These are phyloP conservation scores for Epithemia pelagica DNA, from an alignment of 108 stramenopile genomes.

Conservation along the genomic window DNA sequence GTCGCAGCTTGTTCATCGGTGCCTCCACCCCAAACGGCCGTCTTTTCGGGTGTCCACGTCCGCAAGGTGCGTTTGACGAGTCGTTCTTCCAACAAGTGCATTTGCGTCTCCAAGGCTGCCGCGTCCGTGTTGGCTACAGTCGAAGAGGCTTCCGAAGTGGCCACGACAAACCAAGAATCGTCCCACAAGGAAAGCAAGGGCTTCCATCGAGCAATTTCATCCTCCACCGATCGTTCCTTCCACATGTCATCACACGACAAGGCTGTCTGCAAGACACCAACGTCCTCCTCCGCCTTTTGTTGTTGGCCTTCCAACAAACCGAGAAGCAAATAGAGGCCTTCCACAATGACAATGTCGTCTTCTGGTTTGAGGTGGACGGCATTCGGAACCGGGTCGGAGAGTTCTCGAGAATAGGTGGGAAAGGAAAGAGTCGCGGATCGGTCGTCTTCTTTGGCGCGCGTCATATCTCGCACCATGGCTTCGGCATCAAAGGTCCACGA, in stretches of 20 bases:
- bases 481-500: slow-evolving; percentile 67
- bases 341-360: slow-evolving; percentile 50
- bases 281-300: not conserved
- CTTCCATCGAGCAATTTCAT: slow-evolving; percentile 28
- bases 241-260: not conserved
- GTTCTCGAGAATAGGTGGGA: slow-evolving; percentile 47
- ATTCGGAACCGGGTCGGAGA: slow-evolving; percentile 48
- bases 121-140: slow-evolving; percentile 22
- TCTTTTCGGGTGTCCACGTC: slow-evolving; percentile 51
- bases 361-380: slow-evolving; percentile 23
- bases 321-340: slow-evolving; percentile 55
- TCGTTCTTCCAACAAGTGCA: slow-evolving; percentile 12
- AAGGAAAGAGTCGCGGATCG: slow-evolving; percentile 22
- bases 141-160: slow-evolving; percentile 1
- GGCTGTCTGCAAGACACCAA: not conserved
- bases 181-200: slow-evolving; percentile 41
- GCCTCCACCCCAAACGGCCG: slow-evolving; percentile 41
- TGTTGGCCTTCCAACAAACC: slow-evolving; percentile 10
- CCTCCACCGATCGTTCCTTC: slow-evolving; percentile 5
- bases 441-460: slow-evolving; percentile 13
- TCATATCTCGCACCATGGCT: slow-evolving; percentile 26
- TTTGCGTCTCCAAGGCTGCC: not conserved
- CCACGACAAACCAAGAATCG: slow-evolving; percentile 51
- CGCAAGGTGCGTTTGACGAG: slow-evolving; percentile 40
- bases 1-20: slow-evolving; percentile 15